Evolutionary conservation across 1,284 basidiomycete genomes (phyloP).

Genomic region (Trametes pubescens): DNA sequence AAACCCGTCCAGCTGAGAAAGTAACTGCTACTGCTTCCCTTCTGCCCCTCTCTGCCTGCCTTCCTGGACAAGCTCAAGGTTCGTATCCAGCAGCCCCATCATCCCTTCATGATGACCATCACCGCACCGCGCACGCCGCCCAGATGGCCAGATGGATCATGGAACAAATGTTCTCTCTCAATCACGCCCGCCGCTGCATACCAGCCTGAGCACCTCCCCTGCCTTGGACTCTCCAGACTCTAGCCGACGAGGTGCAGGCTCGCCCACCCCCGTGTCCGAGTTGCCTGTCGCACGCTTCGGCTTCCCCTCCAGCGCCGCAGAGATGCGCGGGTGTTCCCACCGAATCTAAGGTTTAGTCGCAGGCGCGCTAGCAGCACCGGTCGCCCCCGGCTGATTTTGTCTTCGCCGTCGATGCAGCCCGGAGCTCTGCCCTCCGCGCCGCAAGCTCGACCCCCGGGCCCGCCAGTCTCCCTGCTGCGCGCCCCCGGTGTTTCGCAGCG

Average conservation of each 20-base stretch:
- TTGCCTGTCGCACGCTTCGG: not conserved
- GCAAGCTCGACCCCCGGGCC: constrained; percentile 1
- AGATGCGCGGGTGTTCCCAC: not conserved
- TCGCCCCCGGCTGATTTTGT: not conserved
- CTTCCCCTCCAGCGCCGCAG: not conserved
- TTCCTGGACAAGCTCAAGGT: constrained; percentile 25
- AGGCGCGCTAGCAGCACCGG: not conserved
- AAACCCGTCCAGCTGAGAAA: not conserved
- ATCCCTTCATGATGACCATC: constrained; percentile 30
- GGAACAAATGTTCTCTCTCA: constrained; percentile 20
- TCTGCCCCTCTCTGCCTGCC: not conserved
- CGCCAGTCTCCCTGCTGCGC: not conserved
- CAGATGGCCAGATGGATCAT: constrained; percentile 26
- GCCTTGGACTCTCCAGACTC: not conserved
- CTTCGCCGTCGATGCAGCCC: not conserved
- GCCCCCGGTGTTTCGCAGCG: not conserved
- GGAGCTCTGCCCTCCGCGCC: not conserved
- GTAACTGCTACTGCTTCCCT: not conserved
- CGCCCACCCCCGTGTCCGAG: not conserved
- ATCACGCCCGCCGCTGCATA: constrained; percentile 7
- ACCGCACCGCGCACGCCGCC: constrained; percentile 23
- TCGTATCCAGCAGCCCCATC: constrained; percentile 26
- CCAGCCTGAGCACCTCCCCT: not conserved
- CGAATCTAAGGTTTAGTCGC: not conserved
- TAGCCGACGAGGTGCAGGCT: not conserved